Evolutionary conservation across 345 rosid genomes (phyloP).

Genomic region (Camelina sativa): DNA sequence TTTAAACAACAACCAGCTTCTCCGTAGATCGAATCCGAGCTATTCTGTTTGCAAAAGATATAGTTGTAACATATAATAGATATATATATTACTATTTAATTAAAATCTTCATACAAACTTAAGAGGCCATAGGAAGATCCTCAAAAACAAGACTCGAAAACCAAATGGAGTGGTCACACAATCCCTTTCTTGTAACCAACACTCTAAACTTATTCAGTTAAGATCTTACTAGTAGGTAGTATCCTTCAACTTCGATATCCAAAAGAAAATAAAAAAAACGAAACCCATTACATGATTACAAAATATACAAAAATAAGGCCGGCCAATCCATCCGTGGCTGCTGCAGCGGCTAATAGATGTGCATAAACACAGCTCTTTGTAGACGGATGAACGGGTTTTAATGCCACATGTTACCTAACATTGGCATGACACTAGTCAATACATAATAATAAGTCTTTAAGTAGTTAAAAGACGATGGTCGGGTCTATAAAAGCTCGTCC

Average conservation of each 20-base stretch:
- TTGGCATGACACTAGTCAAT: constrained; percentile 42
- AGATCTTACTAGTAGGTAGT: constrained; percentile 10
- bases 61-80: background rate
- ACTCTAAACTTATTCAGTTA: constrained; percentile 27
- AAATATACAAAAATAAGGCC: constrained; percentile 26
- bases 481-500: constrained; percentile 50
- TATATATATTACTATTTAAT: constrained; percentile 11
- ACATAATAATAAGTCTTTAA: constrained; percentile 40
- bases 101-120: constrained; percentile 35
- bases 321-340: constrained; percentile 41
- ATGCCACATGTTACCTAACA: constrained; percentile 33
- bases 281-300: constrained; percentile 22
- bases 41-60: background rate
- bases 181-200: constrained; percentile 29
- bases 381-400: constrained; percentile 55
- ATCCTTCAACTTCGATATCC: constrained; percentile 14
- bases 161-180: background rate
- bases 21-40: background rate
- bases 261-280: background rate
- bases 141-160: constrained; percentile 13
- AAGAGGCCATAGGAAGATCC: constrained; percentile 19
- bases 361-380: constrained; percentile 69
- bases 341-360: constrained; percentile 62
- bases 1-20: background rate
- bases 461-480: constrained; percentile 35